These are phyloP conservation scores for Raddia guianensis DNA, from an alignment of 176 grass and related monocot species.

Conservation along the genomic window DNA sequence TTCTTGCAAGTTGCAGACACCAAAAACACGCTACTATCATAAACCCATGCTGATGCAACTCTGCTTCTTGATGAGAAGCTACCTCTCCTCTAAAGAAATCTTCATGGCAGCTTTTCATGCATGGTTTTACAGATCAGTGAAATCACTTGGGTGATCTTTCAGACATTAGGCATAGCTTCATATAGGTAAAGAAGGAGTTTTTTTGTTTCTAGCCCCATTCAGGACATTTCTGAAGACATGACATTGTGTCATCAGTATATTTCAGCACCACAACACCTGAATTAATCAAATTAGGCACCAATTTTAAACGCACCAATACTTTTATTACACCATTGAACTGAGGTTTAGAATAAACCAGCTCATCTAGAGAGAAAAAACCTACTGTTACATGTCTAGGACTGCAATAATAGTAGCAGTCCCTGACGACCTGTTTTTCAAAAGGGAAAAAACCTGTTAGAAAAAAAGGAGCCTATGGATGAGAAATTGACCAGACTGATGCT, in stretches of 20 bases:
- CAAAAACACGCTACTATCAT: constrained; percentile 35
- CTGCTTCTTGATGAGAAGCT: constrained; percentile 22
- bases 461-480: constrained; percentile 33
- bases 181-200: too few species aligned
- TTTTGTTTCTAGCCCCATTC: too few species aligned
- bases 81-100: constrained; percentile 7
- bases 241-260: too few species aligned
- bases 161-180: too few species aligned
- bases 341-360: background rate
- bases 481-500: constrained; percentile 39
- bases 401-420: background rate
- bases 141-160: too few species aligned
- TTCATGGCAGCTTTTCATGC: constrained; percentile 37
- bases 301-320: too few species aligned
- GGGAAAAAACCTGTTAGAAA: constrained; percentile 17
- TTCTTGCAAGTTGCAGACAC: constrained; percentile 31
- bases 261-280: too few species aligned
- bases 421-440: constrained; percentile 18
- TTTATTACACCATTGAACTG: too few species aligned
- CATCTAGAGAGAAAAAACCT: background rate
- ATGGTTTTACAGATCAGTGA: constrained; percentile 21
- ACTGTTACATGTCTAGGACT: background rate
- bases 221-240: too few species aligned
- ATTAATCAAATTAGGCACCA: too few species aligned
- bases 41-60: constrained; percentile 40